phyloP scores from a whole-genome alignment of 352 stramenopile species.

The Phytophthora fragariae region DNA sequence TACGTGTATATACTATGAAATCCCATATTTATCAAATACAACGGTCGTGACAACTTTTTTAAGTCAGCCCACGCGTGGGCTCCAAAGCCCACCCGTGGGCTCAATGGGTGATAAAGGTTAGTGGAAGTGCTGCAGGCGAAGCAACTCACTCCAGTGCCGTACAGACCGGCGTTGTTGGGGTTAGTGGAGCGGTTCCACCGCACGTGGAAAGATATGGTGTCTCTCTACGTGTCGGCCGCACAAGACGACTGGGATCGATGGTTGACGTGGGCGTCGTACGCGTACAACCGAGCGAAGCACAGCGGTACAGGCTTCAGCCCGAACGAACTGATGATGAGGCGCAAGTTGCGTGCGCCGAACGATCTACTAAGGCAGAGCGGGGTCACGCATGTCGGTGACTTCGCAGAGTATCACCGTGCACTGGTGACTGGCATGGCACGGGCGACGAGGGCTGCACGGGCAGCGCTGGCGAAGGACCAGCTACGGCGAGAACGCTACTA shows the following conservation, averaged over 20 bases:
- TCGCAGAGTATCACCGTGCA: no score
- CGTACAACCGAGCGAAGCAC: conserved; percentile 13
- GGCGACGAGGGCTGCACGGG: no score
- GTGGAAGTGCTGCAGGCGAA: conserved; percentile 8
- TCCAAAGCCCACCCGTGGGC: no score
- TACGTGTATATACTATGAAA: no score
- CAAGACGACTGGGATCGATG: conserved; percentile 15
- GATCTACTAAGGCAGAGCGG: conserved; percentile 8
- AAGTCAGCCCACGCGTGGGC: no score
- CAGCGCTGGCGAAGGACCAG: no score
- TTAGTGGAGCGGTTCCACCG: conserved; percentile 10
- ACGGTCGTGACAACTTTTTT: no score
- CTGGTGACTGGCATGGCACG: no score
- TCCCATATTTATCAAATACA: no score
- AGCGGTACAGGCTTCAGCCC: conserved; percentile 8
- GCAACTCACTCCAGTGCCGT: conserved; percentile 9
- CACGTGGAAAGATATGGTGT: not conserved
- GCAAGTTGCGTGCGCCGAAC: conserved; percentile 3
- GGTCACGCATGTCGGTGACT: not conserved
- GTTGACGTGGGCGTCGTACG: conserved; percentile 8
- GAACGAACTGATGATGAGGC: conserved; percentile 19
- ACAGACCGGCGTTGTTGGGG: conserved; percentile 5
- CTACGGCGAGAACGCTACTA: no score
- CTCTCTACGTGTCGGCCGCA: not conserved
- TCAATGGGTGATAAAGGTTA: no score